Evolutionary conservation across 768 basidiomycete species (phyloP).

Genomic region (Russula sp.): DNA sequence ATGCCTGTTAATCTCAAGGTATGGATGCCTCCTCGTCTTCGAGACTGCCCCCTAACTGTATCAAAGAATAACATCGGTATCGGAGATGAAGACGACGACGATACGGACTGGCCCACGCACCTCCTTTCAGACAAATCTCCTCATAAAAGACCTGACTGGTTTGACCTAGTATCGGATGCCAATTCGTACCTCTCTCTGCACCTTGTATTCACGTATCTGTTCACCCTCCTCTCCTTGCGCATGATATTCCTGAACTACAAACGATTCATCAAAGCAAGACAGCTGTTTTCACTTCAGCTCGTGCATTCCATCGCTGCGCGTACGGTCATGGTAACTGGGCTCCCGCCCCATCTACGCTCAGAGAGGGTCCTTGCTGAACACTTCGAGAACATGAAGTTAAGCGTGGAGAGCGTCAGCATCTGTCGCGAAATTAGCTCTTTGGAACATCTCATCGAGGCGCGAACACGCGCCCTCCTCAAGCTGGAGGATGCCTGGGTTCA

Average conservation of each 20-base stretch:
- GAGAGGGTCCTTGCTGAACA: slow-evolving; percentile 89
- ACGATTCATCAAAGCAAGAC: slow-evolving; percentile 84
- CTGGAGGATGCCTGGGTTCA: slow-evolving; percentile 85
- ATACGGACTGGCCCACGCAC: slow-evolving; percentile 31
- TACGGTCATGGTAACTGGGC: slow-evolving; percentile 81
- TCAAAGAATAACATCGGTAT: slow-evolving; percentile 78
- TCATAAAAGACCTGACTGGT: slow-evolving; percentile 52
- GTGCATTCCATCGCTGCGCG: slow-evolving; percentile 93
- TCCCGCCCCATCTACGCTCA: slow-evolving; percentile 81
- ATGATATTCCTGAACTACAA: slow-evolving; percentile 88
- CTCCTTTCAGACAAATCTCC: slow-evolving; percentile 33
- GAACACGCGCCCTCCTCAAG: slow-evolving; percentile 75
- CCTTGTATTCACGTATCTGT: slow-evolving; percentile 90
- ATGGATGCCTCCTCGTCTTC: slow-evolving; percentile 31
- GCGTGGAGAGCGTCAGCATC: slow-evolving; percentile 89
- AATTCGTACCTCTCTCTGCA: slow-evolving; percentile 87
- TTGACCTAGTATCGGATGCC: slow-evolving; percentile 86
- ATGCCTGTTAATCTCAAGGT: slow-evolving; percentile 97
- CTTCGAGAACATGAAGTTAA: slow-evolving; percentile 84
- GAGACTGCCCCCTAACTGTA: slow-evolving; percentile 39
- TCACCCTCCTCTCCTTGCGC: slow-evolving; percentile 81
- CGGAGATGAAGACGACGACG: slow-evolving; percentile 49
- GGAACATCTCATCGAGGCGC: slow-evolving; percentile 66
- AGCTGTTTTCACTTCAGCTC: slow-evolving; percentile 90
- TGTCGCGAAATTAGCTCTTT: slow-evolving; percentile 78